phyloP scores from a whole-genome alignment of 306 rosid species.

The Citrullus mucosospermus region DNA sequence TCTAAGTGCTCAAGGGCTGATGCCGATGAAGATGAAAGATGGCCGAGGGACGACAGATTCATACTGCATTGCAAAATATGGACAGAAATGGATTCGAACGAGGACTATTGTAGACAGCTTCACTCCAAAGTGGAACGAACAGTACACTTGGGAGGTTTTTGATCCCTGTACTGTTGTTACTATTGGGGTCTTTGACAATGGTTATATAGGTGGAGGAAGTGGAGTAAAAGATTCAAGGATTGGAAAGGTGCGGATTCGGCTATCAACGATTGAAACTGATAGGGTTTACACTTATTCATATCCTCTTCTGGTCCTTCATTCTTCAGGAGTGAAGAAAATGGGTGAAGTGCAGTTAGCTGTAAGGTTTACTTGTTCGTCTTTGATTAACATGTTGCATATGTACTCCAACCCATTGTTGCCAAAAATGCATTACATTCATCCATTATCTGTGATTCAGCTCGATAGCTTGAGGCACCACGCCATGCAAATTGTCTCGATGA shows the following conservation, averaged over 20 bases:
- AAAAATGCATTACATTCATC: slow-evolving; percentile 88
- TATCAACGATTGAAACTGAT: slow-evolving; percentile 77
- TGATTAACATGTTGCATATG: slow-evolving; percentile 54
- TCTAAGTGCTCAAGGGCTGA: slow-evolving; percentile 62
- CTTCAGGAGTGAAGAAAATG: slow-evolving; percentile 82
- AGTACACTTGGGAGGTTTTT: slow-evolving; percentile 86
- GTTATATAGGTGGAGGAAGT: slow-evolving; percentile 43
- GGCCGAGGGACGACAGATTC: slow-evolving; percentile 67
- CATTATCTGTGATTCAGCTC: slow-evolving; percentile 64
- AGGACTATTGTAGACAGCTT: slow-evolving; percentile 65
- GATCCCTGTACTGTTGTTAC: slow-evolving; percentile 73
- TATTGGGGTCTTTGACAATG: slow-evolving; percentile 75
- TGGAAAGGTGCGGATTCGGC: slow-evolving; percentile 74
- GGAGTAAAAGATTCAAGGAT: slow-evolving; percentile 65
- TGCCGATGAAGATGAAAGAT: slow-evolving; percentile 79
- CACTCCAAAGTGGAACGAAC: slow-evolving; percentile 78
- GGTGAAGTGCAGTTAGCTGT: slow-evolving; percentile 87
- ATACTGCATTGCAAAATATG: slow-evolving; percentile 79
- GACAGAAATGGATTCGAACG: slow-evolving; percentile 84
- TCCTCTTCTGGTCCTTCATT: slow-evolving; percentile 57
- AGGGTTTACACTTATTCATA: slow-evolving; percentile 79
- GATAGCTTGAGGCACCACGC: slow-evolving; percentile 81
- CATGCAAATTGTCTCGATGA: slow-evolving; percentile 61
- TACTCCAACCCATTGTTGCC: slow-evolving; percentile 81
- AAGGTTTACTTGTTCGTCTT: slow-evolving; percentile 64